Evolutionary conservation across 2,329 filamentous ascomycete species (phyloP), one percentile per base, ranked within the genome.

Genomic region (Didymella segeticola): DNA sequence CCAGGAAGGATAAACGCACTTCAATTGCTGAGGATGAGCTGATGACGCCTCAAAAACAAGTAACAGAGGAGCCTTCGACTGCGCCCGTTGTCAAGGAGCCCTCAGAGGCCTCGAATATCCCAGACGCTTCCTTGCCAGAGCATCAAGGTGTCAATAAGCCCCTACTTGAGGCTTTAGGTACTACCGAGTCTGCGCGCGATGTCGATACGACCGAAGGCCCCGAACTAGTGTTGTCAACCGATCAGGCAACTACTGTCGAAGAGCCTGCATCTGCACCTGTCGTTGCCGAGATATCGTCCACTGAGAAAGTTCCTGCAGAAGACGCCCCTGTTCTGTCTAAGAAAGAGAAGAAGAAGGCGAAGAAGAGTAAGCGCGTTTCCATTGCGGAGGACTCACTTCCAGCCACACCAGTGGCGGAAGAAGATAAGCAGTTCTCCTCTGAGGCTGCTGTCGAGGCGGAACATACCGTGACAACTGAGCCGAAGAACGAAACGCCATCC

Each of bases 71-170:
- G 27, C 30, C 42, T 5, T 39, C 31, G 23, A 19, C 25, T 30
- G 34, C 37, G 6, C 29, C 47, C 14, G 39, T n/a, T n/a, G n/a
- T 51, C 6, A 52, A 58, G 5, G 36, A 47, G 4, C 19, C 33
- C 6, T 11, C 43, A 9, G 20, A 23, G 29, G 5, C 4, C 15
- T n/a, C 10, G 14, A 12, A 29, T 4, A 12, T 12, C 10, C 27
- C 29, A 4, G 12, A 31, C 15, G 29, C 3, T n/a, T 4, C 8
- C 10, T 31, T 31, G 29, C 29, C n/a, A 31, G 14, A 31, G 14
- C 61, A 5, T 57, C 58, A 26, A 62, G 62, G 43, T 65, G 61
- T 22, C 57, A 63, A 62, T 26, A 64, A 61, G 43, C 63, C 66
- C 38, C 55, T 17, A 3, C 20, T 12, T 20, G 30, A 48, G 20